Evolutionary conservation across 805 yeast species (phyloP).

Genomic region (Metschnikowia dekortorum): DNA sequence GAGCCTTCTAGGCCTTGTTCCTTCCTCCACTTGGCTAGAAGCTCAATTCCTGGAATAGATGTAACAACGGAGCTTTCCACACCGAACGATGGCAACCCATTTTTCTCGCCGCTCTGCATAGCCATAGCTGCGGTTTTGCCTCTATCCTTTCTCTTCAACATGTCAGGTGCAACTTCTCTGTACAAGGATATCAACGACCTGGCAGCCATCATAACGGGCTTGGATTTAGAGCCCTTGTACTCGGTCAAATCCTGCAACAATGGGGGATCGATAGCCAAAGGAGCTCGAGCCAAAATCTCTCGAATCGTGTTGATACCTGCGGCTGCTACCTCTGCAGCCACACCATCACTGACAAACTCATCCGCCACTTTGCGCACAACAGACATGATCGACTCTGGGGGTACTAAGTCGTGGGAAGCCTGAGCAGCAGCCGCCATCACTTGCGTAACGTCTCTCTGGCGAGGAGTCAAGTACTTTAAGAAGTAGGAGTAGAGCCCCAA

Average conservation of each 20-base stretch:
- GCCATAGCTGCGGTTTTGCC: slow-evolving; percentile 91
- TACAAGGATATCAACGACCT: slow-evolving; percentile 78
- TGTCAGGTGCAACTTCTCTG: slow-evolving; percentile 94
- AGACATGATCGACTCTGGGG: slow-evolving; percentile 82
- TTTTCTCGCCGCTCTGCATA: slow-evolving; percentile 53
- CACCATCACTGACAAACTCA: slow-evolving; percentile 98
- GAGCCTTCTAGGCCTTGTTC: slow-evolving; percentile 53
- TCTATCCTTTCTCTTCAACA: slow-evolving; percentile 85
- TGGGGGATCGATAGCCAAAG: slow-evolving; percentile 86
- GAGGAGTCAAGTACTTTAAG: slow-evolving; percentile 87
- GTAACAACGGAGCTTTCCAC: slow-evolving; percentile 57
- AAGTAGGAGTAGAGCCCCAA: slow-evolving; percentile 87
- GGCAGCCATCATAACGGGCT: slow-evolving; percentile 93
- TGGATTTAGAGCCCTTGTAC: slow-evolving; percentile 89
- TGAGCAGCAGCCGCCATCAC: slow-evolving; percentile 97
- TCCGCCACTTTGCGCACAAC: slow-evolving; percentile 91
- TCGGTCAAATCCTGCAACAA: slow-evolving; percentile 84
- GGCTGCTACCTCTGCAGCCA: slow-evolving; percentile 94
- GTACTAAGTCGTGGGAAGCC: slow-evolving; percentile 93
- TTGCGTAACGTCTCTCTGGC: slow-evolving; percentile 90
- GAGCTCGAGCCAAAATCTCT: slow-evolving; percentile 89
- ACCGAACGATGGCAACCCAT: slow-evolving; percentile 61
- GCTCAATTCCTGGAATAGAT: slow-evolving; percentile 89
- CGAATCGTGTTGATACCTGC: slow-evolving; percentile 96
- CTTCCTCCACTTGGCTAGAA: slow-evolving; percentile 80